phyloP scores from a whole-genome alignment of 208 protist species.

The Crithidia sp. region DNA sequence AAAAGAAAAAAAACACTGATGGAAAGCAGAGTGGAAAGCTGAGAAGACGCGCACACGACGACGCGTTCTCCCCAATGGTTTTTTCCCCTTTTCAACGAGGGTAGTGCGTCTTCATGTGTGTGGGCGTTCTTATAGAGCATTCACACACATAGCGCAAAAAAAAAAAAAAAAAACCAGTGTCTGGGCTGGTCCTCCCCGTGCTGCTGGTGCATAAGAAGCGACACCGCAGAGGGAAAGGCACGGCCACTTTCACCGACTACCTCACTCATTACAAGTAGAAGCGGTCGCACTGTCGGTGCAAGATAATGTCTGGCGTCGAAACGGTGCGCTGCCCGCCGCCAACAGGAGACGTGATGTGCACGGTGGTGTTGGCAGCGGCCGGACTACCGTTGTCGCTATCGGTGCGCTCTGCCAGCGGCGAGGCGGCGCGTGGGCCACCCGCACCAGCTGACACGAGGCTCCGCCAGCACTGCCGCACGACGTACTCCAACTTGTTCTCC shows the following conservation, averaged over 20 bases:
- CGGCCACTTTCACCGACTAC: no score
- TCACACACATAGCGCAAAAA: neutral
- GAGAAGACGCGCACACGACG: neutral
- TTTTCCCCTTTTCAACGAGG: neutral
- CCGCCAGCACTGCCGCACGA: constrained; percentile 15
- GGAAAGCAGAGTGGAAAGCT: neutral
- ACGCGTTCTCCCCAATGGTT: neutral
- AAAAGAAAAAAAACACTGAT: neutral
- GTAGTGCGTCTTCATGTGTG: no score
- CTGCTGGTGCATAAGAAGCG: no score
- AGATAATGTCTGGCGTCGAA: neutral
- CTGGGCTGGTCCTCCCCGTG: no score
- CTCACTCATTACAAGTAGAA: neutral
- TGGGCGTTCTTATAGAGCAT: neutral
- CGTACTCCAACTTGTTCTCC: constrained; percentile 13
- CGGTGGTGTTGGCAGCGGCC: neutral
- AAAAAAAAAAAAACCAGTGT: neutral
- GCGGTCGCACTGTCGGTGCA: constrained; percentile 6
- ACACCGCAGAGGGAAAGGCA: neutral
- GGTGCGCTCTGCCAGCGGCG: neutral
- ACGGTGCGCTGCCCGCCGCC: neutral
- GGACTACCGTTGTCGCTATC: no score
- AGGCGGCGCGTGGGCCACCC: neutral
- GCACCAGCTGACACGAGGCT: neutral
- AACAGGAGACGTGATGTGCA: neutral